phyloP scores from a whole-genome alignment of 176 grass and related monocot species.

The Hyparrhenia diplandra region DNA sequence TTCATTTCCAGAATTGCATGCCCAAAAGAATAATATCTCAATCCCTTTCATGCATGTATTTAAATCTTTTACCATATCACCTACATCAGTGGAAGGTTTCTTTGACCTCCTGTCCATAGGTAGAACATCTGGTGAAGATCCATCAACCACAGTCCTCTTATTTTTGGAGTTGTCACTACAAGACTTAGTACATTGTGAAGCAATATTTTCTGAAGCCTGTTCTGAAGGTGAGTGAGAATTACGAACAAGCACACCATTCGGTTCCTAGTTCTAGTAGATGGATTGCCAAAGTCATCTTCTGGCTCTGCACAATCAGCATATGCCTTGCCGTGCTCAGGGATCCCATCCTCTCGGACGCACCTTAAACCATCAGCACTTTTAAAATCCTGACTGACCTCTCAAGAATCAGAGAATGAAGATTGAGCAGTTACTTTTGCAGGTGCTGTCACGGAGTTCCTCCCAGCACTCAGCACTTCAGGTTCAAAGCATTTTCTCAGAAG shows the following conservation, averaged over 20 bases:
- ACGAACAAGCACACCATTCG: constrained; percentile 13
- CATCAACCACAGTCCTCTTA: background rate
- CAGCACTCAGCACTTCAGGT: constrained; percentile 10
- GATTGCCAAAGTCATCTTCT: constrained; percentile 46
- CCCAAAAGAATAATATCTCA: constrained; percentile 62
- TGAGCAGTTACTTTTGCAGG: constrained; percentile 19
- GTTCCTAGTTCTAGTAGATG: constrained; percentile 39
- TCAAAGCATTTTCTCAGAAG: constrained; percentile 48
- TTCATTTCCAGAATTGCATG: constrained; percentile 58
- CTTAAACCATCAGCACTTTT: constrained; percentile 35
- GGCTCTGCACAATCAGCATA: constrained; percentile 34
- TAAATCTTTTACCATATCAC: constrained; percentile 26
- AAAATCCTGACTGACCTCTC: background rate
- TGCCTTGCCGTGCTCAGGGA: too few species aligned
- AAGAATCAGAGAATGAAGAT: constrained; percentile 7
- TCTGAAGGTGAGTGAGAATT: background rate
- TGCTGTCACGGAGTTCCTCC: constrained; percentile 16
- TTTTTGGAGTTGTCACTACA: background rate
- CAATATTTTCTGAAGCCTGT: background rate
- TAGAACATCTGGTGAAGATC: background rate
- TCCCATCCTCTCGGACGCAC: background rate
- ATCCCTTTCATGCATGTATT: constrained; percentile 45
- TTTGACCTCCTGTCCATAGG: constrained; percentile 23
- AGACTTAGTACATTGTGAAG: background rate
- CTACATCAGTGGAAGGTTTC: constrained; percentile 1